A percentile compares a stretch with the other conserved stretches of the same genome.
Conservation (phyloP, 1,284 basidiomycete genomes). For the Rhodotorula mucilaginosa region DNA sequence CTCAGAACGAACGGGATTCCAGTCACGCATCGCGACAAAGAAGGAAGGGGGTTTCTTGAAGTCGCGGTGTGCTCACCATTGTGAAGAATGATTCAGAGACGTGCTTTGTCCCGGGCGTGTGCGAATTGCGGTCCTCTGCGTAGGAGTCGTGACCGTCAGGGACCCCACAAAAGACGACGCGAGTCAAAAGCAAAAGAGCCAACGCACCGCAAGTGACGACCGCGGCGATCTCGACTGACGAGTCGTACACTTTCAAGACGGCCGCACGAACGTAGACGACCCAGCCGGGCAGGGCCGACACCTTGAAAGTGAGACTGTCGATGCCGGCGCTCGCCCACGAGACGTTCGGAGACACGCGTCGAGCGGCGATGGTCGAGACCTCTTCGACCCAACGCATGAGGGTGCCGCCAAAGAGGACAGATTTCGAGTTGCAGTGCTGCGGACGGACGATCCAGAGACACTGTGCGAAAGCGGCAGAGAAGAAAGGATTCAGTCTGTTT, state of each 20-base stretch:
- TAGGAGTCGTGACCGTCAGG: not conserved
- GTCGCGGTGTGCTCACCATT: slow-evolving; percentile 7
- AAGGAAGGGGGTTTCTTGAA: not conserved
- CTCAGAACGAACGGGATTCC: no score
- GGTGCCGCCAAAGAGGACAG: slow-evolving; percentile 39
- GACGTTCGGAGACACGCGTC: slow-evolving; percentile 19
- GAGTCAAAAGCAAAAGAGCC: not conserved
- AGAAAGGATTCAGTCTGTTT: not conserved
- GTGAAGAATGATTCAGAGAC: slow-evolving; percentile 39
- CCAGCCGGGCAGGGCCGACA: slow-evolving; percentile 30
- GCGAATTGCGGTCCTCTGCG: slow-evolving; percentile 36
- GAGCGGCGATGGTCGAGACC: slow-evolving; percentile 27
- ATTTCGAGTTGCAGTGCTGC: slow-evolving; percentile 40
- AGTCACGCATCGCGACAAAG: not conserved
- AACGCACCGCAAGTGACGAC: slow-evolving; percentile 33
- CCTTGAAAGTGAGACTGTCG: slow-evolving; percentile 39
- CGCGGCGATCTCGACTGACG: slow-evolving; percentile 34
- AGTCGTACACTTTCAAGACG: slow-evolving; percentile 37
- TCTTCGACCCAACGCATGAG: slow-evolving; percentile 41
- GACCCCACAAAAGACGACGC: not conserved
- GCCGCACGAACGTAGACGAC: slow-evolving; percentile 31
- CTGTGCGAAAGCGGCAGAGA: not conserved
- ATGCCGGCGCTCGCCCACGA: slow-evolving; percentile 36
- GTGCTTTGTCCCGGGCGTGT: slow-evolving; percentile 11
- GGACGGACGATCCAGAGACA: slow-evolving; percentile 41